Evolutionary conservation across 2,329 filamentous ascomycete species (phyloP), one percentile per base, ranked within the genome.

Genomic region (Colletotrichum somersetense): DNA sequence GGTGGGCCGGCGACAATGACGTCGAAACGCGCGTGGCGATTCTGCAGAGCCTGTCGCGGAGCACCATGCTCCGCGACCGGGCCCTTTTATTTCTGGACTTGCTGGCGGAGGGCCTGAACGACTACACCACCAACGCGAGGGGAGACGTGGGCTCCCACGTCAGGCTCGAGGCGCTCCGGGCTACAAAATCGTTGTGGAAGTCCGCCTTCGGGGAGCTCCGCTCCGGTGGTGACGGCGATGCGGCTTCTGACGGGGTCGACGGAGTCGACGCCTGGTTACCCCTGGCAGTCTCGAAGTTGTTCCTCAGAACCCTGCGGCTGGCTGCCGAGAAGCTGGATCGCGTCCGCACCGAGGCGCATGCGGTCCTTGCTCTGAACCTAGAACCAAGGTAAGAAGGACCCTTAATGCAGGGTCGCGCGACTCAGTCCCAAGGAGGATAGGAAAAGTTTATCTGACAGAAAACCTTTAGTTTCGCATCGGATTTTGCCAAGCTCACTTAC

Each of bases 111-210:
- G 90, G 91, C 0, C 82, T 99, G 38, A 92, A 96, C 75, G 95
- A 99, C 79, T 98, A 98, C 78, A 97, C 94, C 0, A 95, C 94
- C 4, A 96, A 94, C 75, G 91, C 95, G 18, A 88, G 95, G 68
- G 96, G 96, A 20, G 96, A 99, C 78, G 88, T 98, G 61, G 96
- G 96, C 6, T 97, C 95, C 0, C 89, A 95, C 64, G 92, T 97
- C 5, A 89, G 96, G 4, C 84, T 96, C 6, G 92, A 95, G 80
- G 95, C 94, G 33, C 87, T 98, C 16, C 87, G 91, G 79, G 95
- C 93, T 20, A 89, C 96, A 1, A 89, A 89, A 72, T 90, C 89
- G 2, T 85, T 94, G 1, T 90, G 88, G 82, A 78, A 78, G 44
- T 68, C 74, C 10, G 50, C 70, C 23, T 23, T 69, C 2, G 66